Percentiles rank a stretch among this genome's conserved stretches.
Evolutionary conservation across 2,329 filamentous ascomycete species (phyloP).

Genomic region (Colletotrichum liriopes): DNA sequence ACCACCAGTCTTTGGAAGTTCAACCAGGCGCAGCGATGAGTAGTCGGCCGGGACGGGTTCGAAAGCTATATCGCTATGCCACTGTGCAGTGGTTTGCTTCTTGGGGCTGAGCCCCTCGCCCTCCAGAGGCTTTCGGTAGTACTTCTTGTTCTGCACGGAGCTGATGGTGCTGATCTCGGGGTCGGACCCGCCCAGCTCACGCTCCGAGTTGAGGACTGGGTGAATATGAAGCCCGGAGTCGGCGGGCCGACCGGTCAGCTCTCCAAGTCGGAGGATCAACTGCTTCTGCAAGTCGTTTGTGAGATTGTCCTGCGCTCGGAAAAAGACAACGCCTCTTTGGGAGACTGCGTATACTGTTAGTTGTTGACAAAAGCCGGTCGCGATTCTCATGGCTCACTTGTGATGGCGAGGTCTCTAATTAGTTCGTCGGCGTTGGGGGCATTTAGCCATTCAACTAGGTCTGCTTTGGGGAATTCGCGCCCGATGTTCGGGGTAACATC

Average conservation of each 20-base stretch:
- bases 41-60: constrained; percentile 74
- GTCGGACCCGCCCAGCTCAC: constrained; percentile 68
- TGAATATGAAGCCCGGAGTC: constrained; percentile 74
- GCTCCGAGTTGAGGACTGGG: constrained; percentile 68
- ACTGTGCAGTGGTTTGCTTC: constrained; percentile 51
- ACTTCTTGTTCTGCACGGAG: constrained; percentile 62
- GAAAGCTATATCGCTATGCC: constrained; percentile 72
- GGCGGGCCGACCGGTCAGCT: constrained; percentile 71
- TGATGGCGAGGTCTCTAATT: constrained; percentile 73
- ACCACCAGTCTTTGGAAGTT: constrained; percentile 70
- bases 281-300: constrained; percentile 73
- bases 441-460: constrained; percentile 69
- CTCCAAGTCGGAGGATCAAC: constrained; percentile 71
- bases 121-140: constrained; percentile 48
- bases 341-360: constrained; percentile 61
- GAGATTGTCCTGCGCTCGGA: constrained; percentile 72
- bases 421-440: constrained; percentile 69
- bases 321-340: constrained; percentile 76
- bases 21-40: constrained; percentile 70
- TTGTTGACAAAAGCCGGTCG: not conserved
- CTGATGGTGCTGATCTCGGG: constrained; percentile 73
- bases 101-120: constrained; percentile 51
- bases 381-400: constrained; percentile 57
- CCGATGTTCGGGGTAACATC: constrained; percentile 71
- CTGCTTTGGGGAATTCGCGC: constrained; percentile 65